Conservation (phyloP, 805 yeast genomes). For the Schizosaccharomyces osmophilus region DNA sequence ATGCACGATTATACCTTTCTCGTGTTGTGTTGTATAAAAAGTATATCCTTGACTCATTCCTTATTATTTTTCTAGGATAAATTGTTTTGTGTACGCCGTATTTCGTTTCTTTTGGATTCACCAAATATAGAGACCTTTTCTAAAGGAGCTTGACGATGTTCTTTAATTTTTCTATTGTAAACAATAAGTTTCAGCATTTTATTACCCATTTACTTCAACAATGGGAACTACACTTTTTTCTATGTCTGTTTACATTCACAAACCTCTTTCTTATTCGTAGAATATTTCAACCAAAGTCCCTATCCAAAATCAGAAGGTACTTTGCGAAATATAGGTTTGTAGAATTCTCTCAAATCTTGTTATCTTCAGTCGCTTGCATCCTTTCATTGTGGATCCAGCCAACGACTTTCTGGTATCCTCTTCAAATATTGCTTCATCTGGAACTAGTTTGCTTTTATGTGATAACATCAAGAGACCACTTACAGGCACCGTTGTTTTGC, state of each 20-base stretch:
- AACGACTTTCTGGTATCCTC: background rate
- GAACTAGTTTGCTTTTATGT: background rate
- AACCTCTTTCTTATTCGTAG: background rate
- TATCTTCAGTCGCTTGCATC: background rate
- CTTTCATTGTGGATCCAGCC: background rate
- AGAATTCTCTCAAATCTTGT: background rate
- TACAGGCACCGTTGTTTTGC: no score
- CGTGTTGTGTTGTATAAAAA: no score
- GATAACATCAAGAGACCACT: no score
- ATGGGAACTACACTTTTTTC: background rate
- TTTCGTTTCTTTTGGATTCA: no score
- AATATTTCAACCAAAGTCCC: background rate
- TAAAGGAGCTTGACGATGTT: background rate
- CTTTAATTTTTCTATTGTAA: background rate
- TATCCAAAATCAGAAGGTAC: background rate
- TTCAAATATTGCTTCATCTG: background rate
- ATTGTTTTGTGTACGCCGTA: no score
- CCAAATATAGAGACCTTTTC: no score
- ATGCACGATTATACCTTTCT: no score
- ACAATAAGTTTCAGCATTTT: background rate
- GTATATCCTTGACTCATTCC: no score
- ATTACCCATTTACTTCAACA: background rate
- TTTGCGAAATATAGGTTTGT: background rate
- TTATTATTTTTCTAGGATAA: no score
- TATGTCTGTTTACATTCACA: background rate